Evolutionary conservation across 2,329 filamentous ascomycete species (phyloP).

Genomic region (Didymella keratinophila): DNA sequence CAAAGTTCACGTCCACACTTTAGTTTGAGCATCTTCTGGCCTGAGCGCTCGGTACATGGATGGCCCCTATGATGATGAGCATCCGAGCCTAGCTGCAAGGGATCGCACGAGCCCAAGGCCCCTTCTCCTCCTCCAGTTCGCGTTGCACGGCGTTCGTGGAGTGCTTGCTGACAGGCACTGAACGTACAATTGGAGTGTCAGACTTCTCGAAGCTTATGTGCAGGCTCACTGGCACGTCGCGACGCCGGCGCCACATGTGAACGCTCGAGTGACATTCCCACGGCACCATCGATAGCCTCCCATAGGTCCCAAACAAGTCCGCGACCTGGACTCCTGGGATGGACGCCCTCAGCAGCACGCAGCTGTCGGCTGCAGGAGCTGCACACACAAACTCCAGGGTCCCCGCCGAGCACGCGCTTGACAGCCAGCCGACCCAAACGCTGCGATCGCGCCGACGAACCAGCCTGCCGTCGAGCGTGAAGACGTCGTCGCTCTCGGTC

Average conservation of each 20-base stretch:
- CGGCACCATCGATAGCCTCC: background rate
- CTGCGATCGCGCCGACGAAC: slow-evolving; percentile 39
- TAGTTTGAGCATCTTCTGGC: background rate
- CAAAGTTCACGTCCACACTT: background rate
- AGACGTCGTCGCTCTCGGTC: slow-evolving; percentile 13
- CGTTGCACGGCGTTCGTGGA: background rate
- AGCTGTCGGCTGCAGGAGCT: slow-evolving; percentile 1
- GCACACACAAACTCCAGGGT: background rate
- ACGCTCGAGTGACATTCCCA: background rate
- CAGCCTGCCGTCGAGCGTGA: slow-evolving; percentile 36
- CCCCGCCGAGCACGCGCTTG: background rate
- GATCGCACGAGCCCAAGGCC: background rate
- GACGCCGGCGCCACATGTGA: background rate
- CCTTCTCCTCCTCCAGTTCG: background rate
- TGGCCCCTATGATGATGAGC: background rate
- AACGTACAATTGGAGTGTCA: background rate
- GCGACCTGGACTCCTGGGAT: background rate
- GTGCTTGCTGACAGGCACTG: background rate
- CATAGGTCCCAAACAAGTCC: background rate
- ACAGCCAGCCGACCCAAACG: slow-evolving; percentile 33
- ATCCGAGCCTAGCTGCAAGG: background rate
- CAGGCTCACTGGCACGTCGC: background rate
- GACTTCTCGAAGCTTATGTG: background rate
- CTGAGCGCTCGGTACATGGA: background rate
- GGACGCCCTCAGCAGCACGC: slow-evolving; percentile 2